phyloP scores from a whole-genome alignment of 2,329 filamentous ascomycete genomes.

The Aureobasidium namibiae region DNA sequence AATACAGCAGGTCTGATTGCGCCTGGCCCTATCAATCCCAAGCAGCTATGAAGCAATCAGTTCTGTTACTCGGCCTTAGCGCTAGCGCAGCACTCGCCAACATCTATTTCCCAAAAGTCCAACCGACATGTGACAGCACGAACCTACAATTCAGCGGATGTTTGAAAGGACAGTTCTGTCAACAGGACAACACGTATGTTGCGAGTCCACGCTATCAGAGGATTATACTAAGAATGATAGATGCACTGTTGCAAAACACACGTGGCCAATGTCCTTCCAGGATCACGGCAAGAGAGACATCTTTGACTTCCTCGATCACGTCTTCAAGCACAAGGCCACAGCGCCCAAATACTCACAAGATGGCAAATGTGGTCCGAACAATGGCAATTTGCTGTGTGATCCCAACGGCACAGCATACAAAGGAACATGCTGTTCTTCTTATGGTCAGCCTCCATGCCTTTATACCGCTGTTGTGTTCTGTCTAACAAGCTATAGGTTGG shows the following conservation, averaged over 20 bases:
- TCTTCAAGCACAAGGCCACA: neutral
- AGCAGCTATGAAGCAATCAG: neutral
- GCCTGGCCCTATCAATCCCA: neutral
- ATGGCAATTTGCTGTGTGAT: slow-evolving; percentile 34
- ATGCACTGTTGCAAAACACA: slow-evolving; percentile 1
- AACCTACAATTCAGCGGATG: slow-evolving; percentile 23
- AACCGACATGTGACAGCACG: slow-evolving; percentile 34
- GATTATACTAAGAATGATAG: neutral
- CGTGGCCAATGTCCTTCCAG: slow-evolving; percentile 9
- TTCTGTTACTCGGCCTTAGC: slow-evolving; percentile 6
- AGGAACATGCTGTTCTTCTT: slow-evolving; percentile 38
- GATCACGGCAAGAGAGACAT: neutral
- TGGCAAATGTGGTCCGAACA: slow-evolving; percentile 32
- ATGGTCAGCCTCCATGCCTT: slow-evolving; percentile 19
- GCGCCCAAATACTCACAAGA: slow-evolving; percentile 27
- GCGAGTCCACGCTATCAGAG: slow-evolving; percentile 13
- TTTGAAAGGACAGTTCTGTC: slow-evolving; percentile 31
- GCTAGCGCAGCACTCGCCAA: slow-evolving; percentile 28
- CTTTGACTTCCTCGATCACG: neutral
- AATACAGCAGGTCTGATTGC: neutral
- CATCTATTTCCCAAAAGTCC: slow-evolving; percentile 41
- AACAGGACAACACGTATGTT: slow-evolving; percentile 27
- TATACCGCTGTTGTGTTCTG: slow-evolving; percentile 3
- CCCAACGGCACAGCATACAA: slow-evolving; percentile 37
- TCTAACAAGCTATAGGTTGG: slow-evolving; percentile 24